phyloP scores from a whole-genome alignment of 768 basidiomycete genomes.

The Mycena capillaripes region DNA sequence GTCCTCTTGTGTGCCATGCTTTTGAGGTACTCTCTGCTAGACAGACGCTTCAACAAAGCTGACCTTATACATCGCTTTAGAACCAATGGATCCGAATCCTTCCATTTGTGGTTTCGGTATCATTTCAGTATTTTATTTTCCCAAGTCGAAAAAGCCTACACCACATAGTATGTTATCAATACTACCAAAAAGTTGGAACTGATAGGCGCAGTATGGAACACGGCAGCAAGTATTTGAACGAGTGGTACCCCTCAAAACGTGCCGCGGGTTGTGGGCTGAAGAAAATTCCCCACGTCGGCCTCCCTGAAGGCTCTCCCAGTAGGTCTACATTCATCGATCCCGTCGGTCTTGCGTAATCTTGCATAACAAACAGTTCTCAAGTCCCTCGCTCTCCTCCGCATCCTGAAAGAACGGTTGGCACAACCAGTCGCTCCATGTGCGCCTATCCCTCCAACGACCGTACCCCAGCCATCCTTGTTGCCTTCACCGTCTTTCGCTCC shows the following conservation, averaged over 20 bases:
- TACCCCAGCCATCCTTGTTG: no score
- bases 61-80: no score
- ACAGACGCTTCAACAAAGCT: no score
- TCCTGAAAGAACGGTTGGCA: constrained; percentile 5
- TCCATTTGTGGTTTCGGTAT: constrained; percentile 6
- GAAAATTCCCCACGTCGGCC: neutral
- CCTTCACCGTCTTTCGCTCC: no score
- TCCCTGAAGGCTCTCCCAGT: neutral
- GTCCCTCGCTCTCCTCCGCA: constrained; percentile 11
- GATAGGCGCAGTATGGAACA: neutral
- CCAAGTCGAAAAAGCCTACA: neutral
- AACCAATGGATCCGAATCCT: neutral
- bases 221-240: neutral
- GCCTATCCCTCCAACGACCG: neutral
- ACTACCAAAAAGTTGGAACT: no score
- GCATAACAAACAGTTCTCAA: constrained; percentile 1
- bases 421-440: neutral
- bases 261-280: neutral
- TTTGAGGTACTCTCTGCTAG: no score
- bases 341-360: neutral
- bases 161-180: neutral
- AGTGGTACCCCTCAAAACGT: neutral
- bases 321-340: neutral
- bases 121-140: neutral
- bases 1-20: constrained; percentile 16